Base-by-base conservation (phyloP, 139 green algal genomes). In the Edaphochlamys debaryana region DNA sequence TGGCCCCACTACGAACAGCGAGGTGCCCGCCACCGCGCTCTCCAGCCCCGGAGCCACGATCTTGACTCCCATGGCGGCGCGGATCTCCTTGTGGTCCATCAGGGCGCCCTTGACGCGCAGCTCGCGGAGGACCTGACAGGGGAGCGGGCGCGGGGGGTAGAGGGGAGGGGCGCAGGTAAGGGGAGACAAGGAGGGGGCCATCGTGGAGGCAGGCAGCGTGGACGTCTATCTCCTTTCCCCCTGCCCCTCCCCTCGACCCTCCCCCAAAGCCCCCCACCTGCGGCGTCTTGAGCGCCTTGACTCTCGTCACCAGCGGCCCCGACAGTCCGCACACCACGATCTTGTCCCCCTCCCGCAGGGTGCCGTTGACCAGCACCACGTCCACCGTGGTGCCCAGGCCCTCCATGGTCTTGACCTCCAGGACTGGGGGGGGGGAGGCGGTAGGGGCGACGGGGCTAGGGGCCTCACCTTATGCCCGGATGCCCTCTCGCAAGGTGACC, bases 331-430 rank as follows among this genome's bases (percentile, higher is more conserved):
- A 99, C 79, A 98, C 92, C 70, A 99, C 97, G 38, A 99, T 98
- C 20, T 89, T 91, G 85, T 99, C 96, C 25, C 97, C 96, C 87
- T 99, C 97, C 29, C 69, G 71, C 70, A 97, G 89, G 69, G 81
- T 76, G 62, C 96, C 96, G 73, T 99, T 99, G 40, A 99, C 93
- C 45, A 99, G 92, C 67, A 99, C 96, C 36, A 98, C 96, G 80
- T 99, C 97, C 29, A 99, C 94, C 9, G 97, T 99, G 42, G 97
- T 99, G 73, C 97, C 97, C 82, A 99, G 94, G 1, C 97, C 97
- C 93, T 99, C 97, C 60, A 99, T 95, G 69, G 96, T 94, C 93
- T 99, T 99, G 32, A 99, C 97, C 69, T 82, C 77, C 69, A 88
- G 84, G 56, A 88, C 77, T 75, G 68, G 19, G 68, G 29, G 60